phyloP scores from a whole-genome alignment of 1,284 basidiomycete genomes.

The Singerocomus inundabilis region DNA sequence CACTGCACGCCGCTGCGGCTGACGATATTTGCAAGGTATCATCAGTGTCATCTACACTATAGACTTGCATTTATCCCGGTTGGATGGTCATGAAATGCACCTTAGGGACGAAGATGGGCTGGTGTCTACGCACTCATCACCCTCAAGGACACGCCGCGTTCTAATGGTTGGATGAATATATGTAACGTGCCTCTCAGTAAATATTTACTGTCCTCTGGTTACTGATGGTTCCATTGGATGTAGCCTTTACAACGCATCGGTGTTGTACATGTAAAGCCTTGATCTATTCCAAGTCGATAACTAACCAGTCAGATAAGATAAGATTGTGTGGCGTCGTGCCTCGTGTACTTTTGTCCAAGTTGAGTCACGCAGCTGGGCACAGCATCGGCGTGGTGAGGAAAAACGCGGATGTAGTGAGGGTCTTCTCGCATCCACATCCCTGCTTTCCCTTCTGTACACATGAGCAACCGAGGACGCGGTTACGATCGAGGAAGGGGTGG shows the following conservation, averaged over 20 bases:
- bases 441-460: constrained; percentile 7
- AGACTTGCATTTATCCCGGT: background rate
- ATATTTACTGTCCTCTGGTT: background rate
- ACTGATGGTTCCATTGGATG: background rate
- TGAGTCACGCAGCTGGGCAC: constrained; percentile 16
- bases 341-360: constrained; percentile 10
- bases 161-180: background rate
- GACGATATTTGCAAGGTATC: background rate
- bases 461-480: constrained; percentile 36
- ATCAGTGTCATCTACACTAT: background rate
- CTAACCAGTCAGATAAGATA: constrained; percentile 28
- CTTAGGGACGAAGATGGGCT: background rate
- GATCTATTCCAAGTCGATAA: too few species aligned
- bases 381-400: constrained; percentile 22
- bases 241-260: background rate
- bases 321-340: constrained; percentile 13
- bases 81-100: background rate
- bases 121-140: background rate
- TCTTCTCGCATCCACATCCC: background rate
- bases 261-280: too few species aligned
- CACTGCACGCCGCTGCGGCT: background rate
- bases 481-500: constrained; percentile 35
- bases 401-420: background rate
- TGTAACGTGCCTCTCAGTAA: background rate
- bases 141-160: background rate